Base-by-base conservation (phyloP, 805 yeast species). In the Ogataea neopini region DNA sequence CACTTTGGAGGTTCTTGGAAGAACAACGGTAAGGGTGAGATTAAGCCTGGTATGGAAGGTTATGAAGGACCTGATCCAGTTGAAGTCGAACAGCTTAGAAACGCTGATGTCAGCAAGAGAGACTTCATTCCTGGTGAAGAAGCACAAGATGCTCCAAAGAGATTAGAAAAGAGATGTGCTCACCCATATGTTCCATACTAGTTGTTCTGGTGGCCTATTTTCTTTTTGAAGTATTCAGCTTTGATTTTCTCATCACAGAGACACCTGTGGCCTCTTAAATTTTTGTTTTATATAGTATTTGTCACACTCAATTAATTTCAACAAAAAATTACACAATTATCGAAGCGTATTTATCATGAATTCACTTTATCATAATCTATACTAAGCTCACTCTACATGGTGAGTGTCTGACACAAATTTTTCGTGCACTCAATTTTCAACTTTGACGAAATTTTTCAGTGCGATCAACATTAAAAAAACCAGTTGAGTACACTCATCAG, bases 1-100 rank as follows among this genome's bases (percentile, higher is more conserved):
- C 62, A 62, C 34, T 67, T 67, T 48, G 71, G 69, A 53, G 70
- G 71, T 44, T 64, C 69, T 35, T 65, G 67, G 69, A 64, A 65
- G 48, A 64, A 62, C 38, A 60, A 63, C 45, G 69, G 69, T 52
- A 55, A 60, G 50, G 68, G 70, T 72, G 61, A 65, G 61, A 50
- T 62, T 45, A 66, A 66, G 44, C 62, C 66, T 13, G 63, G 59
- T 40, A 59, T 56, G 51, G 66, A 58, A 44, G 58, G 59, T 17
- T 47, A 43, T 37, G 62, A 57, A 29, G 61, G 61, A 25, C 54
- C 53, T 22, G 61, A 52, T 34, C 58, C 60, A n/a, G 35, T 3
- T 15, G 58, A 59, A 17, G 42, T 50, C 19, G 62, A 56, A 3
- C 30, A 42, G n/a, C 28, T 56, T 28, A 49, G 55, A 43, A 41